Percentiles rank a stretch among this genome's conserved stretches.
These are phyloP conservation scores for Plasmopara muralis DNA, from an alignment of 352 stramenopile genomes.

Conservation along the genomic window DNA sequence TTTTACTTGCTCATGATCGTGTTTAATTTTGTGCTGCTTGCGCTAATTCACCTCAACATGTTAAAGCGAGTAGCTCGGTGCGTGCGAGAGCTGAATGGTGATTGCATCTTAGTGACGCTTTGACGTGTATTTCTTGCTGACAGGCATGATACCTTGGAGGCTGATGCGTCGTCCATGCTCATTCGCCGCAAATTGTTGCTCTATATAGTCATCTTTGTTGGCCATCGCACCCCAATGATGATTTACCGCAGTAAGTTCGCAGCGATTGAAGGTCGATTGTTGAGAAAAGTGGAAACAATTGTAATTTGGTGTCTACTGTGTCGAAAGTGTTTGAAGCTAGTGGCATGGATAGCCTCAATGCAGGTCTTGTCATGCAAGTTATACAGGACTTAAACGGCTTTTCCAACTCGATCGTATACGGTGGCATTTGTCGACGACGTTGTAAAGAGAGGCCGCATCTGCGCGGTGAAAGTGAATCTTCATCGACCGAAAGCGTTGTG, in stretches of 20 bases:
- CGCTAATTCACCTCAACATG: constrained; percentile 60
- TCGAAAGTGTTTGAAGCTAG: constrained; percentile 34
- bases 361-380: constrained; percentile 47
- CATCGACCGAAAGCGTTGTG: constrained; percentile 30
- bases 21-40: constrained; percentile 63
- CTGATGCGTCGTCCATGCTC: constrained; percentile 57
- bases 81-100: neutral
- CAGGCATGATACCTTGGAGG: constrained; percentile 57
- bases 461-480: constrained; percentile 39
- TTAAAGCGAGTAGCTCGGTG: constrained; percentile 53
- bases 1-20: constrained; percentile 64
- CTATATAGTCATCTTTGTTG: constrained; percentile 67
- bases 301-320: constrained; percentile 7
- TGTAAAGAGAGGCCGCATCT: constrained; percentile 12
- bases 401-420: constrained; percentile 69
- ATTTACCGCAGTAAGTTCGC: constrained; percentile 51
- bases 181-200: constrained; percentile 65
- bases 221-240: constrained; percentile 64
- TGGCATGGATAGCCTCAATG: constrained; percentile 27
- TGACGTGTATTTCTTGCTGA: neutral
- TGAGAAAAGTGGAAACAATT: neutral
- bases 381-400: constrained; percentile 65
- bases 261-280: neutral
- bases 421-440: constrained; percentile 42
- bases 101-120: constrained; percentile 2